phyloP scores from a whole-genome alignment of 192 early-diverging fungal species.

The Piromyces finnis region DNA sequence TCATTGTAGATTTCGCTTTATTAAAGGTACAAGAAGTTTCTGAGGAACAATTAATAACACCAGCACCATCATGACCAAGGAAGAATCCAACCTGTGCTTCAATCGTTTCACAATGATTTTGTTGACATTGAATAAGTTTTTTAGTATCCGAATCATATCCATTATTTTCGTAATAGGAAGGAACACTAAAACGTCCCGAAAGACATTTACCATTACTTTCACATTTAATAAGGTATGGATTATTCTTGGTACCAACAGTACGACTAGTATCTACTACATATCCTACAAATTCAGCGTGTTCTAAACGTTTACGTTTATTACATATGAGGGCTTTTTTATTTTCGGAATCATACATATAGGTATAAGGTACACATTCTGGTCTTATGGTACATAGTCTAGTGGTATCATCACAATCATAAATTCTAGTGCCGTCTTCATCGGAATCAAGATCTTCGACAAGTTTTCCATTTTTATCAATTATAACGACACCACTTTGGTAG shows the following conservation, averaged over 20 bases:
- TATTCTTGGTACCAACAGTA: background rate
- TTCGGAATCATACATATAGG: background rate
- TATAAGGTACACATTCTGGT: background rate
- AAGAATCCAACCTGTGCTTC: background rate
- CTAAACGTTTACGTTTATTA: background rate
- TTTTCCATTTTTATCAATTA: background rate
- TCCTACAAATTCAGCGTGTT: background rate
- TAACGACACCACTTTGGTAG: background rate
- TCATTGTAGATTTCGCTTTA: background rate
- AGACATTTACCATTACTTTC: background rate
- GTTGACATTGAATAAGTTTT: background rate
- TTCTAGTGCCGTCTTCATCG: background rate
- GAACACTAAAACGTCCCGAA: background rate
- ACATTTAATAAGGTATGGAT: background rate
- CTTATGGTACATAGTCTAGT: background rate
- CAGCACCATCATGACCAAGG: background rate
- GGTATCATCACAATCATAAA: background rate
- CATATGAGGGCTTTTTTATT: background rate
- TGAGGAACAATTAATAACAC: background rate
- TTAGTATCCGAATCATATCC: background rate
- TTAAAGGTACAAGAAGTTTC: background rate
- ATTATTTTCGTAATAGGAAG: background rate
- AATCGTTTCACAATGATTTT: background rate
- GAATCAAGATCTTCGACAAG: background rate
- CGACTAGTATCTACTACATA: background rate